Evolutionary conservation across 176 grass and related monocot species (phyloP).

Genomic region (Poa pratensis): DNA sequence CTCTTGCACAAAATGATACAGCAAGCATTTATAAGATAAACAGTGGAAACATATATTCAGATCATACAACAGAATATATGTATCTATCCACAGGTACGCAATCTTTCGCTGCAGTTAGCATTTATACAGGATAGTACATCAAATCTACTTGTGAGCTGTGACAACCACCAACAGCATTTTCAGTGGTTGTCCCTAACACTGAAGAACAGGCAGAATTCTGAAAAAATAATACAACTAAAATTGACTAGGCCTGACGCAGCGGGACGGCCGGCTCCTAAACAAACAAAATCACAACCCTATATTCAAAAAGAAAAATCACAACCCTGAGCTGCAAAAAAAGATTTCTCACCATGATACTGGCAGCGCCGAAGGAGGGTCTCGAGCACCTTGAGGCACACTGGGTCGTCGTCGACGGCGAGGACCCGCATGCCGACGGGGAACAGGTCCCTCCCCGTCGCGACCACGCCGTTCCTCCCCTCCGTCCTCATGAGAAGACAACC

Average conservation of each 20-base stretch:
- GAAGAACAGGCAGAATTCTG: constrained; percentile 25
- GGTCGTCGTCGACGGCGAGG: constrained; percentile 92
- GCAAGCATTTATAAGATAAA: neutral
- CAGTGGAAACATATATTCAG: constrained; percentile 21
- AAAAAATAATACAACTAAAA: constrained; percentile 13
- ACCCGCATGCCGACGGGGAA: constrained; percentile 91
- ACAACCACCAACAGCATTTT: constrained; percentile 14
- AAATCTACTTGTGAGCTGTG: constrained; percentile 1
- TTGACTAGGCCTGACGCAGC: neutral
- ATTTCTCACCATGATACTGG: constrained; percentile 72
- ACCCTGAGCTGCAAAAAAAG: neutral
- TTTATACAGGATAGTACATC: constrained; percentile 22
- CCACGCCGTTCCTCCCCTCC: constrained; percentile 34
- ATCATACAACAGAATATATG: neutral
- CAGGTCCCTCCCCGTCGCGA: constrained; percentile 53
- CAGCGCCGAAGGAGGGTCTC: constrained; percentile 82
- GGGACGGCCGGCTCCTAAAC: neutral
- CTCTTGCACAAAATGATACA: constrained; percentile 3
- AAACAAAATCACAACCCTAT: neutral
- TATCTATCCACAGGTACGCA: neutral
- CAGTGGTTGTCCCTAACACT: neutral
- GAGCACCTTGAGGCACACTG: constrained; percentile 79
- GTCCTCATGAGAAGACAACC: constrained; percentile 28
- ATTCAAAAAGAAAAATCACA: too few relatives aligned
- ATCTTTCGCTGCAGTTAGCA: constrained; percentile 17